Base-by-base conservation (phyloP, 257 asterid genomes). In the Solanum pimpinellifolium region DNA sequence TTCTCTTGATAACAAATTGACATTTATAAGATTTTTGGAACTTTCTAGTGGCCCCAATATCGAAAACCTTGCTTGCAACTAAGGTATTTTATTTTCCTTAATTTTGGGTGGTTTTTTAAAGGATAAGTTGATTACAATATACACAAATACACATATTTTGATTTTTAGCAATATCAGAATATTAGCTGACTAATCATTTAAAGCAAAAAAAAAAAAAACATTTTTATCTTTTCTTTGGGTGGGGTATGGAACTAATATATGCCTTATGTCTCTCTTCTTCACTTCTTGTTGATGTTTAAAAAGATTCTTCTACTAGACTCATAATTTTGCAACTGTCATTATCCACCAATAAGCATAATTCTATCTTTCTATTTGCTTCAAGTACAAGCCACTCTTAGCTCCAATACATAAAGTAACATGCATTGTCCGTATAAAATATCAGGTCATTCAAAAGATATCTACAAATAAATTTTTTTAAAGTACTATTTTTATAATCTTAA, bases 321-420 rank as follows among this genome's bases (percentile, higher is more conserved):
- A 85, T 68, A 13, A 80, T 80, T 49, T 89, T 84, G 86, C 86
- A 87, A 52, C 87, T 74, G 82, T 62, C 69, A 72, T 88, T 88
- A 91, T 47, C 72, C 83, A 86, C 81, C 87, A 70, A 29, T 21
- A 62, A 93, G 95, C 93, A 94, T 91, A 91, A 89, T 89, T 91
- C 90, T 93, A 69, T 81, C 44, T 81, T 81, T 13, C 86, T 56
- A 8, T 25, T 90, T 89, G 94, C 98, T 94, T 95, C 94, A 91
- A 76, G 82, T 69, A 78, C 80, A 96, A 96, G 98, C 96, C 91
- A 88, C 84, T 29, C 59, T 86, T 65, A 89, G 62, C 74, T 82
- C 85, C 84, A 76, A 60, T 69, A 42, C 65, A 47, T 6, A 80
- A 80, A 11, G 25, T 33, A 70, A 70, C 23, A 70, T 70, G 16